Base-by-base conservation (phyloP, 2,329 filamentous ascomycete species). In the Aspergillus novoparasiticus region DNA sequence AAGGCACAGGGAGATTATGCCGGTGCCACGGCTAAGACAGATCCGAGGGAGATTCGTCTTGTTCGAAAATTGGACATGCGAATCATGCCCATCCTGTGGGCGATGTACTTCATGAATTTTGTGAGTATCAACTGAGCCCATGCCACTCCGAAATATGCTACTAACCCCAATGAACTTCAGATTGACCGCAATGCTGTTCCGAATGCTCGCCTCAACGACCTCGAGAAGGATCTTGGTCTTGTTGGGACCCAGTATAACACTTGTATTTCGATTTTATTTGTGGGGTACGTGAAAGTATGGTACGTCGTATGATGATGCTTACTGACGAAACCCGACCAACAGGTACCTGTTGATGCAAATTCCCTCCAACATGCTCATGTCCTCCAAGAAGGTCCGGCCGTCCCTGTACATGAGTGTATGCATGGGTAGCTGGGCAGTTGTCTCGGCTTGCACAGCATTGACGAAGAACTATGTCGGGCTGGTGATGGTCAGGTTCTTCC, bases 401-500 rank as follows among this genome's bases (percentile, higher is more conserved):
- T 81, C 78, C 2, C 69, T 84, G 6, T 85, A 85, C 64, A 80
- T 85, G n/a, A 82, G 82, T 0, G 70, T 69, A 14, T 81, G 82
- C 46, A 88, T 87, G 84, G 67, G 85, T 46, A 66, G 86, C 14
- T 89, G 86, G 86, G 86, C 86, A 26, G 71, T 86, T 23, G 80
- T 89, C 55, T 87, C 85, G 3, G 87, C 84, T 0, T 75, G 85
- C 6, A 85, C 82, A 0, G 86, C 85, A 19, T 76, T 79, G 26
- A 83, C 81, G 0, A 73, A 80, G 19, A 83, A 80, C 71, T 88
- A 86, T 64, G 77, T 77, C 6, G 83, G 82, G 65, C 82, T 89
- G 77, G 80, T 88, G 1, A 69, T 79, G 16, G 78, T 76, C 56
- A 84, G 87, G 3, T 88, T 89, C 74, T 84, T 87, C 68, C 74